A percentile compares a stretch with the other conserved stretches of the same genome.
phyloP scores from a whole-genome alignment of 805 yeast genomes.

The Zygosaccharomyces gambellarensis region DNA sequence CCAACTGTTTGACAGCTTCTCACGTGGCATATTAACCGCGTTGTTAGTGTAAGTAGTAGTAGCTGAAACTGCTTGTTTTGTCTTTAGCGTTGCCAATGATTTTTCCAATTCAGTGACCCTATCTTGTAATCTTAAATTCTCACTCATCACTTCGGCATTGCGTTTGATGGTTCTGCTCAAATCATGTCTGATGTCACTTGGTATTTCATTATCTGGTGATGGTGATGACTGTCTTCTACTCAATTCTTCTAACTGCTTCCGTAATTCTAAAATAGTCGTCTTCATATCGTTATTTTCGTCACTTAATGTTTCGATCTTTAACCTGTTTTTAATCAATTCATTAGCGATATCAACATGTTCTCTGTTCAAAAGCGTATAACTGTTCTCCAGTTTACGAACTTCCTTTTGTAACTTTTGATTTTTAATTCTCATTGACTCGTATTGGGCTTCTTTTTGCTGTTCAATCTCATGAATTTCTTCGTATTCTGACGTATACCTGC shows the following conservation, averaged over 20 bases:
- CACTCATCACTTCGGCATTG: constrained; percentile 61
- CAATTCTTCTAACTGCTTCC: constrained; percentile 36
- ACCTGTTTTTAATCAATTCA: constrained; percentile 75
- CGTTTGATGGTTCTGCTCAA: constrained; percentile 56
- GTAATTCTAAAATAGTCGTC: constrained; percentile 45
- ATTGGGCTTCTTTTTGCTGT: constrained; percentile 54
- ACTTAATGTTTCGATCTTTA: constrained; percentile 64
- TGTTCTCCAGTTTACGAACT: constrained; percentile 65
- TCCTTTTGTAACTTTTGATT: constrained; percentile 73
- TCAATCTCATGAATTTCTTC: constrained; percentile 67
- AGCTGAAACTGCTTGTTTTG: constrained; percentile 19
- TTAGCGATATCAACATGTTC: constrained; percentile 88
- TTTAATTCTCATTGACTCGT: constrained; percentile 56
- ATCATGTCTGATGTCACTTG: constrained; percentile 45
- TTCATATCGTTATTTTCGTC: constrained; percentile 68
- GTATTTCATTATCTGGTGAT: constrained; percentile 36
- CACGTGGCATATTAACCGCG: constrained; percentile 9
- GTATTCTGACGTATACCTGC: constrained; percentile 69
- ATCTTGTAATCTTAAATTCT: constrained; percentile 54
- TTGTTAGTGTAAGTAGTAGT: background rate
- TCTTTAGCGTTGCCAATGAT: constrained; percentile 37
- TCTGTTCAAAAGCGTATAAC: constrained; percentile 61
- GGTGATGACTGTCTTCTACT: constrained; percentile 28
- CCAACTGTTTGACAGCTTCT: constrained; percentile 20
- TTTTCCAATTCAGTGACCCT: constrained; percentile 42